phyloP scores from a whole-genome alignment of 1,284 basidiomycete genomes.

The Melampsora larici-populina region DNA sequence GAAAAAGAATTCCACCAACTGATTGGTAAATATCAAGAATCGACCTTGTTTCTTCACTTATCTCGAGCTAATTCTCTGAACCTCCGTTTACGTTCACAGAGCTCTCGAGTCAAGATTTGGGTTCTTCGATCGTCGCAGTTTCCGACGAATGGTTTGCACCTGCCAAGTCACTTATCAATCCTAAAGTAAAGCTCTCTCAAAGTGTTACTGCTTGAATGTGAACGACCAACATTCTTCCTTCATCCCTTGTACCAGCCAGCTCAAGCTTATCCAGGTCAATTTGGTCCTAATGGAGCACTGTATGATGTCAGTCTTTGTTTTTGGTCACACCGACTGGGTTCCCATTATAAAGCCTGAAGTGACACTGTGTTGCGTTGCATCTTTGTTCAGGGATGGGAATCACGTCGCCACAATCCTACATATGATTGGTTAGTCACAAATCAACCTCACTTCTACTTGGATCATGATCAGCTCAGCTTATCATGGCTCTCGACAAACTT shows the following conservation, averaged over 20 bases:
- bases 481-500: neutral
- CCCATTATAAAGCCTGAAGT: neutral
- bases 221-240: conserved; percentile 44
- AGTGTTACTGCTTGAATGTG: neutral
- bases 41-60: too few species aligned
- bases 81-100: conserved; percentile 57
- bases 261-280: conserved; percentile 80
- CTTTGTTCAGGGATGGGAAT: conserved; percentile 74
- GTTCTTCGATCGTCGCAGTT: conserved; percentile 69
- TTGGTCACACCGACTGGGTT: neutral
- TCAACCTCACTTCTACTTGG: neutral
- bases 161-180: conserved; percentile 71
- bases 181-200: conserved; percentile 60
- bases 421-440: too few species aligned
- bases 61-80: neutral
- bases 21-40: too few species aligned
- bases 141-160: conserved; percentile 97
- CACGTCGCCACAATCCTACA: conserved; percentile 75
- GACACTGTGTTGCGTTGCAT: neutral
- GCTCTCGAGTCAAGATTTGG: conserved; percentile 80
- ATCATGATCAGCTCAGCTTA: neutral
- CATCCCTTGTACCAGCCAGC: conserved; percentile 62
- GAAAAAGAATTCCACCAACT: too few species aligned
- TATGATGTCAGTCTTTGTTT: conserved; percentile 60
- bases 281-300: conserved; percentile 89